A percentile compares a stretch with the other conserved stretches of the same genome.
Evolutionary conservation across 495 filamentous ascomycete species (phyloP).

Genomic region (Chaetomium fimeti): DNA sequence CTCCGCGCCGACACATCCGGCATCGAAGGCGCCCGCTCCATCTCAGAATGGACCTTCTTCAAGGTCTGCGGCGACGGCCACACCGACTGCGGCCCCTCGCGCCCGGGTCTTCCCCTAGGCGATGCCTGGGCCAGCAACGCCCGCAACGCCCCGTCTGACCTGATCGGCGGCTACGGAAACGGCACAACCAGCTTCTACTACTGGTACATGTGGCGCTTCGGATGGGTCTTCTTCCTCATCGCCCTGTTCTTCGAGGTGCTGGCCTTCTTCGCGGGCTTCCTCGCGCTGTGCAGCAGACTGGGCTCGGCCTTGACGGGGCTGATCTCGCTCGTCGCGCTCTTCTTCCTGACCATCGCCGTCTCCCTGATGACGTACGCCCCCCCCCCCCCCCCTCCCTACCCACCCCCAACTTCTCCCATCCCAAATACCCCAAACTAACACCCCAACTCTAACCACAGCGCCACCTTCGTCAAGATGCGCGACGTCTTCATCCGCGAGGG

Average conservation of each 20-base stretch:
- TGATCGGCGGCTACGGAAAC: conserved; percentile 47
- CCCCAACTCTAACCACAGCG: conserved; percentile 17
- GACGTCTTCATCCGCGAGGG: conserved; percentile 61
- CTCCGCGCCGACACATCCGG: conserved; percentile 68
- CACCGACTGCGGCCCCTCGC: conserved; percentile 44
- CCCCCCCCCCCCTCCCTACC: conserved; percentile 10
- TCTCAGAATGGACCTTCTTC: conserved; percentile 87
- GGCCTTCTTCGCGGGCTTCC: conserved; percentile 53
- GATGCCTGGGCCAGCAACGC: conserved; percentile 50
- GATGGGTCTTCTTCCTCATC: conserved; percentile 73
- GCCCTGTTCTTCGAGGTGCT: conserved; percentile 62
- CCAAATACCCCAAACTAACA: neutral
- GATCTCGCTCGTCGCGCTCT: conserved; percentile 38
- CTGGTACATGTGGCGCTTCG: conserved; percentile 60
- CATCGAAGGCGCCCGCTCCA: conserved; percentile 61
- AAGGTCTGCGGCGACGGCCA: conserved; percentile 58
- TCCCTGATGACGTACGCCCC: conserved; percentile 54
- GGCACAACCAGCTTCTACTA: conserved; percentile 49
- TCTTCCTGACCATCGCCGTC: conserved; percentile 49
- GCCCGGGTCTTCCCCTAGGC: conserved; percentile 49
- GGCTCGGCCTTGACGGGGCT: conserved; percentile 47
- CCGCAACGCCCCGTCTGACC: conserved; percentile 38
- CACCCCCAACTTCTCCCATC: neutral
- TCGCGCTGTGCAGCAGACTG: conserved; percentile 51
- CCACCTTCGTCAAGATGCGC: conserved; percentile 74